phyloP scores from a whole-genome alignment of 1,284 basidiomycete species.

The Cryptococcus sp. region DNA sequence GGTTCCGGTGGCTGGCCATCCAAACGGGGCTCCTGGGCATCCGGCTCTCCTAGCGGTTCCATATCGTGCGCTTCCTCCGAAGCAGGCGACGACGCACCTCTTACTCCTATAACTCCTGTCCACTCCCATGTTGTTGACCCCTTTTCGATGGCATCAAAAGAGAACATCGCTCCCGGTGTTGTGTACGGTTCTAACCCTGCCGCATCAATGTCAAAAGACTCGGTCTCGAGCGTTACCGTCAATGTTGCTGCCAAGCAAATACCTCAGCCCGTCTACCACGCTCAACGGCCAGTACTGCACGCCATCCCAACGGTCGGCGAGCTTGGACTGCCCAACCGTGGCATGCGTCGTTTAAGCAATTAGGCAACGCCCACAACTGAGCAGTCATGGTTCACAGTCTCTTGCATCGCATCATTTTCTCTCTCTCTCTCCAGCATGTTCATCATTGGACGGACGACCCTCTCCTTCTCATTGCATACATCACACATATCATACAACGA shows the following conservation, averaged over 20 bases:
- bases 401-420: slow-evolving; percentile 1
- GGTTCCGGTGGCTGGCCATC: slow-evolving; percentile 33
- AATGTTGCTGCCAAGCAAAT: slow-evolving; percentile 9
- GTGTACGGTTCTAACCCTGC: slow-evolving; percentile 12
- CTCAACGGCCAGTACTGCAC: slow-evolving; percentile 30
- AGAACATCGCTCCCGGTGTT: slow-evolving; percentile 44
- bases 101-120: slow-evolving; percentile 51
- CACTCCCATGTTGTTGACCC: slow-evolving; percentile 34
- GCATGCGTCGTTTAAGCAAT: slow-evolving; percentile 41
- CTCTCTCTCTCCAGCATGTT: slow-evolving; percentile 5
- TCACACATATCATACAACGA: slow-evolving; percentile 5
- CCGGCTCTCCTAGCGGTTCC: slow-evolving; percentile 39
- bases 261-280: slow-evolving; percentile 13
- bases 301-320: slow-evolving; percentile 27
- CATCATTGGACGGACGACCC: not conserved
- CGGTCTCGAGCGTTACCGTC: slow-evolving; percentile 16
- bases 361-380: slow-evolving; percentile 14
- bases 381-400: not conserved
- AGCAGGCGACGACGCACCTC: slow-evolving; percentile 49
- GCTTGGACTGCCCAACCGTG: slow-evolving; percentile 24
- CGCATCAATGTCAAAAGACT: slow-evolving; percentile 18
- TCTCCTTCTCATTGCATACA: not conserved
- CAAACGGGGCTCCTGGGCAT: slow-evolving; percentile 38
- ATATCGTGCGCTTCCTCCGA: slow-evolving; percentile 50
- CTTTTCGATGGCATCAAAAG: slow-evolving; percentile 39